Evolutionary conservation across 139 green algal species (phyloP), one percentile per base, ranked within the genome.

Genomic region (Chara braunii): DNA sequence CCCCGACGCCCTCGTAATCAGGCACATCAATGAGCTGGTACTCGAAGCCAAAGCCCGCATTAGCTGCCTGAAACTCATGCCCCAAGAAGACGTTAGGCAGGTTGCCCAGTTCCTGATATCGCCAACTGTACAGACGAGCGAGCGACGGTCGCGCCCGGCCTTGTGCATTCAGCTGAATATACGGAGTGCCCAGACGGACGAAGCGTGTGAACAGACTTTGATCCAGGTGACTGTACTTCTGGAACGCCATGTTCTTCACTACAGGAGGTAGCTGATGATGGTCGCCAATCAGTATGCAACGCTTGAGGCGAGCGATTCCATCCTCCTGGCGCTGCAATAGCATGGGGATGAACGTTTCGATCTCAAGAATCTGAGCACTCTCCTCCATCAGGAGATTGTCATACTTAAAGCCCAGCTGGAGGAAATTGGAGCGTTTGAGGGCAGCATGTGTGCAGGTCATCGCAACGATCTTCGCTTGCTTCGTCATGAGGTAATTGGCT

Each of bases 381-480:
- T 99, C 93, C 85, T 99, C 93, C 86, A 99, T 96, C 34, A 99
- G 58, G 48, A 99, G 78, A 71, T 89, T 97, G 83, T 99, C 93
- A 59, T 95, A 99, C 73, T 92, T 85, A 72, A 99, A 90, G 3
- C 84, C 88, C 55, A 97, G 71, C 24, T 89, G 70, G 31, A 99
- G 59, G 77, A 99, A 99, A 72, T 99, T 93, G 37, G 79, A 61
- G 1, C 90, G 81, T 82, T 97, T 97, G 12, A 99, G 79, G 1
- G 93, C 93, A 2, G 93, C 93, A 64, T 99, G 92, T 26, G 93
- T 99, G 81, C 90, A 97, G 2, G 93, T 99, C 93, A 99, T 99
- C n/a, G 93, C 93, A 75, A 99, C 87, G 37, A 99, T 86, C 80
- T 96, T 95, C 57, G 90, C 90, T 76, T 97, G 90, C 73, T 91